Evolutionary conservation across 208 protist species (phyloP).

Genomic region (Crithidia thermophila): DNA sequence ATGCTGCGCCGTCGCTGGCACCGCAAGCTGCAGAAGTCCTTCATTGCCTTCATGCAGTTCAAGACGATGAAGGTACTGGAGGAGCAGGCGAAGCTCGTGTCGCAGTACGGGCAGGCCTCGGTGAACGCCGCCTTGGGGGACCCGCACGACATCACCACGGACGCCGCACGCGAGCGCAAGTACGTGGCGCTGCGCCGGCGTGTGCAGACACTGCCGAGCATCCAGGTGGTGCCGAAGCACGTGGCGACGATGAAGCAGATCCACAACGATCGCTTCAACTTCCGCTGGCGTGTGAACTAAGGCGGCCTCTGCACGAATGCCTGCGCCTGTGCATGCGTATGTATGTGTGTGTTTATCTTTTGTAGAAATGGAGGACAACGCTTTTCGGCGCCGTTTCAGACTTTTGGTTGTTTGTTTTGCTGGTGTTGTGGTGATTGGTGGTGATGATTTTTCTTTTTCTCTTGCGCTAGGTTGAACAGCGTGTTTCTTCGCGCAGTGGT

Average conservation of each 20-base stretch:
- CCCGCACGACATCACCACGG: conserved; percentile 30
- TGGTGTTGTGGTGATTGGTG: too few relatives aligned
- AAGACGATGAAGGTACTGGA: conserved; percentile 92
- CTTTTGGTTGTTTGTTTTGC: conserved; percentile 23
- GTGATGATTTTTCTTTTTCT: too few relatives aligned
- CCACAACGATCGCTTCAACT: conserved; percentile 93
- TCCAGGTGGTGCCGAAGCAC: conserved; percentile 85
- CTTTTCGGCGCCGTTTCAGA: too few relatives aligned
- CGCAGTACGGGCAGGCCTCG: conserved; percentile 83
- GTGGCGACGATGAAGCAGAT: conserved; percentile 93
- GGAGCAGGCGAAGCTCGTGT: conserved; percentile 86
- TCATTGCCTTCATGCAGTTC: conserved; percentile 92
- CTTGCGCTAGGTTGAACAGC: too few relatives aligned
- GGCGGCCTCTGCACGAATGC: background rate
- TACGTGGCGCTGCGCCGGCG: conserved; percentile 55
- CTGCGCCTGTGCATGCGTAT: too few relatives aligned
- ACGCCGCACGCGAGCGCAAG: conserved; percentile 44
- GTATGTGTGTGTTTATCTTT: conserved; percentile 16
- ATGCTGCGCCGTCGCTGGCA: conserved; percentile 88
- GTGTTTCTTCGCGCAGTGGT: too few relatives aligned
- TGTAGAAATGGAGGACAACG: too few relatives aligned
- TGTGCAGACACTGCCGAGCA: conserved; percentile 63
- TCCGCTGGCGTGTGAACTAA: conserved; percentile 89
- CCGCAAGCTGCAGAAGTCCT: conserved; percentile 83
- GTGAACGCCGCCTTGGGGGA: conserved; percentile 88